These are phyloP conservation scores for Ammopiptanthus mongolicus DNA, from an alignment of 306 rosid genomes.

Conservation along the genomic window DNA sequence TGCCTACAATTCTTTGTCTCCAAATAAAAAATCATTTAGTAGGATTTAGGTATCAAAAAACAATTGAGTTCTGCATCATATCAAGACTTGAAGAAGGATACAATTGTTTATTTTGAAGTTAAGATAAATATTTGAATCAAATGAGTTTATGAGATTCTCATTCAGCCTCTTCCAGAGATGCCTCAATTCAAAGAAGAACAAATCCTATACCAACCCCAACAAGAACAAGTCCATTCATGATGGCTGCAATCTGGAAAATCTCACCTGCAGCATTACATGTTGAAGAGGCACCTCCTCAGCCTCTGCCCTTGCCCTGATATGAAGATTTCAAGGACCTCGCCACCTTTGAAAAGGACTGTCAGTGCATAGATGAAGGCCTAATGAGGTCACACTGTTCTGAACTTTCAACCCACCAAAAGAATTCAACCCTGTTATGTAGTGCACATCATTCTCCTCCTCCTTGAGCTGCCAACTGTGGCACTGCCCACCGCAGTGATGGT, in stretches of 20 bases:
- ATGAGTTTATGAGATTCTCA: slow-evolving; percentile 20
- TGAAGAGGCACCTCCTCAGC: slow-evolving; percentile 49
- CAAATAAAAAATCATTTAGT: background rate
- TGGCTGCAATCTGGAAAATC: slow-evolving; percentile 62
- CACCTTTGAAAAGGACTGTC: slow-evolving; percentile 57
- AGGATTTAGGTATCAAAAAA: background rate
- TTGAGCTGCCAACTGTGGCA: slow-evolving; percentile 25
- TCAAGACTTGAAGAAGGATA: slow-evolving; percentile 21
- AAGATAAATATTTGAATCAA: slow-evolving; percentile 8
- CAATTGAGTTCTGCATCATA: slow-evolving; percentile 18
- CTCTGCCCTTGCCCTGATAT: slow-evolving; percentile 29
- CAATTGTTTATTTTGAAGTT: background rate
- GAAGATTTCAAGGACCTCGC: slow-evolving; percentile 54
- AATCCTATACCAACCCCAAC: slow-evolving; percentile 58
- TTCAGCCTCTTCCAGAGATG: slow-evolving; percentile 54
- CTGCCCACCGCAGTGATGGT: slow-evolving; percentile 26
- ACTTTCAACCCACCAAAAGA: slow-evolving; percentile 59
- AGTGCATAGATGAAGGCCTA: slow-evolving; percentile 41
- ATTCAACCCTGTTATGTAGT: slow-evolving; percentile 46
- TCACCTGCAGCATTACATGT: slow-evolving; percentile 55
- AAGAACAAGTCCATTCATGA: slow-evolving; percentile 55
- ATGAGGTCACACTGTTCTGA: slow-evolving; percentile 42
- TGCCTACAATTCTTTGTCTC: background rate
- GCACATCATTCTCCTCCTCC: slow-evolving; percentile 33
- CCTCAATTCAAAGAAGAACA: slow-evolving; percentile 67